phyloP scores from a whole-genome alignment of 805 yeast species.

The Kazachstania psychrophila region DNA sequence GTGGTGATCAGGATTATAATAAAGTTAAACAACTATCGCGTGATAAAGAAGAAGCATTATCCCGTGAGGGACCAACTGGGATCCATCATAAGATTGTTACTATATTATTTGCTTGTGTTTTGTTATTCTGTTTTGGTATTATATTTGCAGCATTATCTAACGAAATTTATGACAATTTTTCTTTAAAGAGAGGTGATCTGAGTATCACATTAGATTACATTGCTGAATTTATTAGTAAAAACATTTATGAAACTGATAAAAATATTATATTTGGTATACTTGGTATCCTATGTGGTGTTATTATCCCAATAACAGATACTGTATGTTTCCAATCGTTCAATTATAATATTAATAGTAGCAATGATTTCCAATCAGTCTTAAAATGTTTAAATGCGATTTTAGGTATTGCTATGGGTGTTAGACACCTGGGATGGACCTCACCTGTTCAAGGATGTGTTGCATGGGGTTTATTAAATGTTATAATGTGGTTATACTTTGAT shows the following conservation, averaged over 20 bases:
- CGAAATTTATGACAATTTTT: constrained; percentile 43
- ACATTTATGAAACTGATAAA: not conserved
- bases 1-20: constrained; percentile 19
- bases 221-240: constrained; percentile 3
- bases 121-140: constrained; percentile 39
- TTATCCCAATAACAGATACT: constrained; percentile 38
- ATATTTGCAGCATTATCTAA: constrained; percentile 43
- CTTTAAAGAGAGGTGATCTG: constrained; percentile 42
- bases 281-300: constrained; percentile 49
- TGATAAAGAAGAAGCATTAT: not conserved
- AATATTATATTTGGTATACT: constrained; percentile 27
- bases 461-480: constrained; percentile 53
- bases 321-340: constrained; percentile 4
- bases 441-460: constrained; percentile 51
- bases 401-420: constrained; percentile 59
- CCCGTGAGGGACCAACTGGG: constrained; percentile 8
- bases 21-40: not conserved
- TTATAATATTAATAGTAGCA: constrained; percentile 2
- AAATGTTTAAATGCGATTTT: constrained; percentile 42
- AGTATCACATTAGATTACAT: constrained; percentile 10
- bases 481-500: constrained; percentile 58
- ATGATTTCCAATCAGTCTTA: constrained; percentile 37
- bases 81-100: constrained; percentile 6
- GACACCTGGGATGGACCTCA: constrained; percentile 57
- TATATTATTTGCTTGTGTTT: constrained; percentile 11